Evolutionary conservation across 1,139 yeast genomes (phyloP).

Genomic region (Geotrichum aggregatum): DNA sequence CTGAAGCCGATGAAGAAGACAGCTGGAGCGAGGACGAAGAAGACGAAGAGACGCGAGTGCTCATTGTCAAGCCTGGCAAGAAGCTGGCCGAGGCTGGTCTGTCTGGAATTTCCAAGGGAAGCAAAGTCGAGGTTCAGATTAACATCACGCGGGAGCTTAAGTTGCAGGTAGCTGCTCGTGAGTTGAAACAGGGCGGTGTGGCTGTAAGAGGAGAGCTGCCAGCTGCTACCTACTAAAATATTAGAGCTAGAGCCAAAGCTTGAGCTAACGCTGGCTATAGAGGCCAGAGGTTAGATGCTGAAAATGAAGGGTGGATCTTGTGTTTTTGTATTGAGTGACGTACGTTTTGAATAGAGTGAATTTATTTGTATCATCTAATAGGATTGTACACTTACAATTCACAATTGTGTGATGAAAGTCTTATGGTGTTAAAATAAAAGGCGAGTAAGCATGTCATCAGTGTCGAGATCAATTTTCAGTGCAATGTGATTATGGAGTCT

Average conservation of each 20-base stretch:
- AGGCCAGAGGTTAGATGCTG: slow-evolving; percentile 6
- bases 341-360: neutral
- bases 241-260: no score
- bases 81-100: slow-evolving; percentile 76
- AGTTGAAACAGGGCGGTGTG: slow-evolving; percentile 61
- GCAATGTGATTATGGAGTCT: no score
- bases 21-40: slow-evolving; percentile 60
- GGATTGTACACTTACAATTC: no score
- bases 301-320: no score
- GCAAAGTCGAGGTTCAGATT: slow-evolving; percentile 70
- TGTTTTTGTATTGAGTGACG: neutral
- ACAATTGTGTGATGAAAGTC: no score
- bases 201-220: slow-evolving; percentile 35
- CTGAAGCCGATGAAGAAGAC: slow-evolving; percentile 53
- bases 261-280: no score
- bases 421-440: no score
- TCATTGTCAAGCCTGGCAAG: slow-evolving; percentile 68
- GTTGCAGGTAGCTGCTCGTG: slow-evolving; percentile 80
- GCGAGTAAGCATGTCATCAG: no score
- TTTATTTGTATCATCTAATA: neutral
- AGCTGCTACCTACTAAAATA: slow-evolving; percentile 26
- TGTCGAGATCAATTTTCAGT: no score
- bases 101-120: slow-evolving; percentile 64
- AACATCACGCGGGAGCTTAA: slow-evolving; percentile 82
- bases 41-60: slow-evolving; percentile 72